Conservation (phyloP, 306 rosid species). For the Cucumis melo region DNA sequence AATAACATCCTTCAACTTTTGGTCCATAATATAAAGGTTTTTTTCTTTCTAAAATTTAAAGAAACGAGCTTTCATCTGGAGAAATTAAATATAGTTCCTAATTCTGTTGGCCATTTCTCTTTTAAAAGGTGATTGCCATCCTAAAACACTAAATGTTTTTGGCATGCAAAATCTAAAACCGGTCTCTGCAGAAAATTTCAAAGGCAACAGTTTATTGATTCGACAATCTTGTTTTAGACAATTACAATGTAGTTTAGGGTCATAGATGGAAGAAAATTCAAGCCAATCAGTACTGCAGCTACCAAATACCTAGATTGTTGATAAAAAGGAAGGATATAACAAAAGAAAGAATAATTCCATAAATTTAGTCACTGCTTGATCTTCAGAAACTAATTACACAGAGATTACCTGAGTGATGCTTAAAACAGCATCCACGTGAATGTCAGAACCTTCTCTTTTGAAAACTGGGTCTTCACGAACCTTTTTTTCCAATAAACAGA, state of each 20-base stretch:
- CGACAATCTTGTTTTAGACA: neutral
- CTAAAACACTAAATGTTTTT: neutral
- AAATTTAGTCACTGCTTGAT: neutral
- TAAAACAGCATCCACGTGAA: conserved; percentile 72
- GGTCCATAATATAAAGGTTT: neutral
- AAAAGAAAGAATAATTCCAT: neutral
- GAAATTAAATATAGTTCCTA: neutral
- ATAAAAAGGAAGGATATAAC: neutral
- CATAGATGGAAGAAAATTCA: neutral
- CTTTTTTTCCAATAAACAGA: conserved; percentile 12
- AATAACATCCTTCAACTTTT: neutral
- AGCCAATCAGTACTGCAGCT: neutral
- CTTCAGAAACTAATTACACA: neutral
- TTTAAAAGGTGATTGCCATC: neutral
- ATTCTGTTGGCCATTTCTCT: neutral
- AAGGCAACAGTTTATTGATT: neutral
- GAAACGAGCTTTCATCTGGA: neutral
- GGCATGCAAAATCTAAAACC: neutral
- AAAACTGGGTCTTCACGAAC: conserved; percentile 85
- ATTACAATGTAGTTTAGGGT: neutral
- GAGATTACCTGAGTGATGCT: conserved; percentile 63
- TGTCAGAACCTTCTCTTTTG: conserved; percentile 76
- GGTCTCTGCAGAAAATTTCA: neutral
- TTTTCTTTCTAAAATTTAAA: no score
- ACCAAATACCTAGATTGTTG: neutral